Percentiles rank a stretch among this genome's conserved stretches.
Conservation (phyloP, 345 rosid genomes). For the Cardiospermum halicacabum region DNA sequence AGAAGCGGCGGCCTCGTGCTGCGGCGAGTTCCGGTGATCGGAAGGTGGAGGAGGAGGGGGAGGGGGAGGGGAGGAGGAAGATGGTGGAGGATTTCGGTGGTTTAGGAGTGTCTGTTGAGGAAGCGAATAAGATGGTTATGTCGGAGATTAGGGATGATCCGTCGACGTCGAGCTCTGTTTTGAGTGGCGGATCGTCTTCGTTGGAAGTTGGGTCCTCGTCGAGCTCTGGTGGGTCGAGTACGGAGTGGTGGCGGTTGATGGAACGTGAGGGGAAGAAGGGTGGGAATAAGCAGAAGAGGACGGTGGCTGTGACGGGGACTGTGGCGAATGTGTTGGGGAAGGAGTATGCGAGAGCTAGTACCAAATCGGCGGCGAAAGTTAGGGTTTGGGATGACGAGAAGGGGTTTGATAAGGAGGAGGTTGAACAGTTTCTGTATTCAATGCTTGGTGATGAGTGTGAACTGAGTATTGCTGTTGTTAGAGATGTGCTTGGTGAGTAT, state of each 20-base stretch:
- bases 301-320: slow-evolving; percentile 70
- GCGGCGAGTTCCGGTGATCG: slow-evolving; percentile 1
- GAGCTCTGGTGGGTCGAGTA: slow-evolving; percentile 38
- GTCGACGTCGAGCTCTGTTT: slow-evolving; percentile 35
- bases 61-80: slow-evolving; percentile 1
- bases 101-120: slow-evolving; percentile 47
- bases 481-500: slow-evolving; percentile 76
- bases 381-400: slow-evolving; percentile 20
- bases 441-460: slow-evolving; percentile 79
- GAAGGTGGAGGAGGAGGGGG: slow-evolving; percentile 9
- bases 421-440: slow-evolving; percentile 62
- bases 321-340: slow-evolving; percentile 78
- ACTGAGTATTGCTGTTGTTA: slow-evolving; percentile 66
- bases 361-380: slow-evolving; percentile 22
- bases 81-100: slow-evolving; percentile 46
- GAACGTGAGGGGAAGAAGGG: slow-evolving; percentile 24
- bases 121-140: slow-evolving; percentile 35
- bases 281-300: slow-evolving; percentile 50
- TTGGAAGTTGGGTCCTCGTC: slow-evolving; percentile 42
- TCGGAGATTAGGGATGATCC: slow-evolving; percentile 41
- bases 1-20: slow-evolving; percentile 38
- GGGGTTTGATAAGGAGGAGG: slow-evolving; percentile 41
- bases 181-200: slow-evolving; percentile 38
- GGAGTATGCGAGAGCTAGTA: slow-evolving; percentile 55
- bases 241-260: slow-evolving; percentile 16